Evolutionary conservation across 2,329 filamentous ascomycete genomes (phyloP).

Genomic region (Waltergamsia citrina): DNA sequence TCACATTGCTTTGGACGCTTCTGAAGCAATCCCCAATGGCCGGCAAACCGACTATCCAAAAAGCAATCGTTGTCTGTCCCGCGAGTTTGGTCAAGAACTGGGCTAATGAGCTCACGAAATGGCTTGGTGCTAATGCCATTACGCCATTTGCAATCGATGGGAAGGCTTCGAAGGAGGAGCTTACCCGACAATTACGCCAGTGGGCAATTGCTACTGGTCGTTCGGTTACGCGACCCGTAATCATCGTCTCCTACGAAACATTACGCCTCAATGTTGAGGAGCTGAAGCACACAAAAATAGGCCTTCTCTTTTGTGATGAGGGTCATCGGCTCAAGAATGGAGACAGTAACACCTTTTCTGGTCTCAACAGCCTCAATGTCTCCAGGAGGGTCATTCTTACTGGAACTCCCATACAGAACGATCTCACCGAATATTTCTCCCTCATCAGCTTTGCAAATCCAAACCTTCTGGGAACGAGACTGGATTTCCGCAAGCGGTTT

Average conservation of each 20-base stretch:
- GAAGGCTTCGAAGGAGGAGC: conserved; percentile 88
- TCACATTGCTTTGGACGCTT: conserved; percentile 91
- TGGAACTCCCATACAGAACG: conserved; percentile 95
- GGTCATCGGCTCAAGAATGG: conserved; percentile 95
- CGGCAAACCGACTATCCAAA: conserved; percentile 89
- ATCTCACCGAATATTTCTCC: conserved; percentile 95
- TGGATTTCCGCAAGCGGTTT: conserved; percentile 88
- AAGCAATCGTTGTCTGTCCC: conserved; percentile 93
- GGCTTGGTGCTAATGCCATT: conserved; percentile 86
- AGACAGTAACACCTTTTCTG: conserved; percentile 89
- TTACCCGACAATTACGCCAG: conserved; percentile 82
- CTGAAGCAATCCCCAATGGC: conserved; percentile 92
- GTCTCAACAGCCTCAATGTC: conserved; percentile 84
- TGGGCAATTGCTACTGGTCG: conserved; percentile 93
- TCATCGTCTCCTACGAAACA: conserved; percentile 97
- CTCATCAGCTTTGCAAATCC: conserved; percentile 96
- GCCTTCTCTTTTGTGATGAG: conserved; percentile 89
- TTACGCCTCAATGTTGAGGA: conserved; percentile 85
- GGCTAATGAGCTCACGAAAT: conserved; percentile 95
- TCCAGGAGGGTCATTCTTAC: conserved; percentile 88
- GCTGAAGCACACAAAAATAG: conserved; percentile 82
- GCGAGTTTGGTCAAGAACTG: conserved; percentile 96
- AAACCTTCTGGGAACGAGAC: conserved; percentile 75
- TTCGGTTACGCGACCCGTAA: conserved; percentile 78
- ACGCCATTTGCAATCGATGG: conserved; percentile 94